These are phyloP conservation scores for Nothophytophthora sp. DNA, from an alignment of 352 stramenopile genomes.

Conservation along the genomic window DNA sequence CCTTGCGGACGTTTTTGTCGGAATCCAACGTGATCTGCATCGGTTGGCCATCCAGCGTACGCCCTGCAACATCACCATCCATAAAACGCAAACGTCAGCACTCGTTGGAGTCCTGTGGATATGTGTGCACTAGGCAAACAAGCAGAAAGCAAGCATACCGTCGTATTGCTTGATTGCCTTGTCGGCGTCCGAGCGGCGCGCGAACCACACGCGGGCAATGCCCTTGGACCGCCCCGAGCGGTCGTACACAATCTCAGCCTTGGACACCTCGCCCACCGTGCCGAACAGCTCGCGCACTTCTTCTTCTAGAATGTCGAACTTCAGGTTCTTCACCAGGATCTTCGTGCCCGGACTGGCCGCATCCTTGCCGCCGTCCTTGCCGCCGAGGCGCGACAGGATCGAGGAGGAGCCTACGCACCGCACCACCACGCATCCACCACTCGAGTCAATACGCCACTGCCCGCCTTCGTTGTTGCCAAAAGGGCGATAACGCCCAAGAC, in stretches of 20 bases:
- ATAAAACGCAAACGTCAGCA: neutral
- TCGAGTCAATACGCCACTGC: constrained; percentile 10
- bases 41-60: constrained; percentile 69
- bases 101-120: neutral
- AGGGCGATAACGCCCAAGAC: neutral
- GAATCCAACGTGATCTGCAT: constrained; percentile 76
- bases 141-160: constrained; percentile 25
- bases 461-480: neutral
- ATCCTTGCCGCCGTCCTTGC: constrained; percentile 54
- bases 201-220: constrained; percentile 79
- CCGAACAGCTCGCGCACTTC: constrained; percentile 80
- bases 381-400: constrained; percentile 71
- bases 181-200: constrained; percentile 62
- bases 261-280: constrained; percentile 75
- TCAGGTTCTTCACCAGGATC: constrained; percentile 85
- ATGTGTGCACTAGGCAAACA: neutral
- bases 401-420: constrained; percentile 34
- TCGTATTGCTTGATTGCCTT: constrained; percentile 87
- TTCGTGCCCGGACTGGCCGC: constrained; percentile 50
- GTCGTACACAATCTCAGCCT: constrained; percentile 85
- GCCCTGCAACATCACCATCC: constrained; percentile 29
- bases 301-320: constrained; percentile 84
- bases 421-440: constrained; percentile 2
- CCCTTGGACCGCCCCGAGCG: constrained; percentile 82
- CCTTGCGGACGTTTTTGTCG: constrained; percentile 75